Evolutionary conservation across 2,329 filamentous ascomycete genomes (phyloP).

Genomic region (Knufia fluminis): DNA sequence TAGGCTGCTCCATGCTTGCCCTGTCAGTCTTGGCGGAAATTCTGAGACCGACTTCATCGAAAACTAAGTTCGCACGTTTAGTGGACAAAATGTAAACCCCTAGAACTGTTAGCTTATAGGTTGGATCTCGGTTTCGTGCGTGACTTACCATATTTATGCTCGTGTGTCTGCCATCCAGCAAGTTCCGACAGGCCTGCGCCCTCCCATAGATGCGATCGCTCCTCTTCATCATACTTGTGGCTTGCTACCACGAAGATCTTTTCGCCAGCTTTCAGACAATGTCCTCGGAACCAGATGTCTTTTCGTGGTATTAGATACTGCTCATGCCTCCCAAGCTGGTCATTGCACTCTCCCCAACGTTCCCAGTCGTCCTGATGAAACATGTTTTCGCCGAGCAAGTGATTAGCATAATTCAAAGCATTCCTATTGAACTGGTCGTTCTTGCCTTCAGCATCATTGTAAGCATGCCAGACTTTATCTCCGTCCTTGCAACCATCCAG

Average conservation of each 20-base stretch:
- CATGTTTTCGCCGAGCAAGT: constrained; percentile 60
- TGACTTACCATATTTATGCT: constrained; percentile 29
- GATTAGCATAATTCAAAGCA: constrained; percentile 70
- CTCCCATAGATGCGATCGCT: constrained; percentile 60
- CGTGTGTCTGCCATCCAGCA: neutral
- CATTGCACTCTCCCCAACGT: constrained; percentile 73
- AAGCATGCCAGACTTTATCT: constrained; percentile 69
- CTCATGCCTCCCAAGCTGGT: constrained; percentile 64
- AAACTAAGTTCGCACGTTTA: too few relatives aligned
- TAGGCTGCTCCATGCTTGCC: too few relatives aligned
- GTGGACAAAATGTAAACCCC: too few relatives aligned
- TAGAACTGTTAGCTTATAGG: too few relatives aligned
- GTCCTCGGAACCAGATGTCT: constrained; percentile 59
- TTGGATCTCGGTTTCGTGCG: too few relatives aligned
- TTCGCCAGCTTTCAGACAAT: constrained; percentile 60
- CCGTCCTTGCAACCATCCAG: constrained; percentile 72
- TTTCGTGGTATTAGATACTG: constrained; percentile 68
- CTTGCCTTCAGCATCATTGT: constrained; percentile 62
- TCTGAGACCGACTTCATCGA: too few relatives aligned
- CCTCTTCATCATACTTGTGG: constrained; percentile 66
- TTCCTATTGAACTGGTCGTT: constrained; percentile 81
- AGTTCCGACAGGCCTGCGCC: constrained; percentile 47
- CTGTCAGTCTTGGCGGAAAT: too few relatives aligned
- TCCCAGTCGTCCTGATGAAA: constrained; percentile 71
- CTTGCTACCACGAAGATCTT: constrained; percentile 79